Evolutionary conservation across 78 protist species (phyloP), one percentile per base, ranked within the genome.

Genomic region (Dictyostelium brefeldianum): DNA sequence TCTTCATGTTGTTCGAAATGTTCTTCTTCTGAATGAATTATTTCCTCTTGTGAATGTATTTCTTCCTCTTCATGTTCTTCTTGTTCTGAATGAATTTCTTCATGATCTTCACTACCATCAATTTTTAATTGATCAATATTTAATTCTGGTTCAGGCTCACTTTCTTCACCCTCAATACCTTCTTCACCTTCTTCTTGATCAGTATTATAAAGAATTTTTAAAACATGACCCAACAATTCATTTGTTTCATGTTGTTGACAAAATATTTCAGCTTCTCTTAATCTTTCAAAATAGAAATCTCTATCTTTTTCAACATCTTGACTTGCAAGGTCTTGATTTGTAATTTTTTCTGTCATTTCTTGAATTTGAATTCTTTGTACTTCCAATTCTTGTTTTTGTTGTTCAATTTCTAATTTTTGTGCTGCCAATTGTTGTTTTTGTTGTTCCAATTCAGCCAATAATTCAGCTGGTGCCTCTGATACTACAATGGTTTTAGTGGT

Each of bases 241-340:
- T 36, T 62, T 57, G 94, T 81, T 25, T 22, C 57, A 5, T n/a
- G 22, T 31, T 92, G 91, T 48, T 95, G 96, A 81, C 98, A 96
- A 71, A 83, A 73, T 7, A 90, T 51, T 73, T 97, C 98, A n/a
- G 96, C 83, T n/a, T 89, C 90, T 53, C 97, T 82, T 46, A 97
- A 81, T 11, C 94, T 96, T 0, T 80, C 71, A 11, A 75, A 96
- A 89, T 96, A 97, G 46, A 95, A 97, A 46, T 97, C 96, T 22
- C 98, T 62, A 59, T 97, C 98, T 1, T 9, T 69, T 81, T 97
- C 97, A 75, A 96, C 36, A 3, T 82, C 92, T 14, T 95, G 89
- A 47, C 89, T 78, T 25, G n/a, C 82, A 17, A 43, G 7, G 29
- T 69, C 73, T 12, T 94, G 12, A n/a, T 81, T 59, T n/a, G 78